Conservation (phyloP, 2,329 filamentous ascomycete genomes). For the Trichophyton mentagrophytes region DNA sequence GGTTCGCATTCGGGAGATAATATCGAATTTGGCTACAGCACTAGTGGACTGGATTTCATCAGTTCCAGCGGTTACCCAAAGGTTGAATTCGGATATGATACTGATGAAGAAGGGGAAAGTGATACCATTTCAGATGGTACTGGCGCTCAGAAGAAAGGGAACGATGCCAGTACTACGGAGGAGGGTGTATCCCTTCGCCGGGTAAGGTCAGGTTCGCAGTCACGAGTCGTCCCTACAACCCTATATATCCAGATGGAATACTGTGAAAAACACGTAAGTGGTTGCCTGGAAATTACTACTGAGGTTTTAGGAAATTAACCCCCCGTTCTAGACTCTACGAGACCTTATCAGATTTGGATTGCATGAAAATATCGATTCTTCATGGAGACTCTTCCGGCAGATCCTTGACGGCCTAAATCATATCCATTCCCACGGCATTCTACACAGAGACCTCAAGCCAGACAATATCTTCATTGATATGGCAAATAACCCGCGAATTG, state of each 20-base stretch:
- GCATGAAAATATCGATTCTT: constrained; percentile 59
- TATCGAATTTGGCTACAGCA: constrained; percentile 56
- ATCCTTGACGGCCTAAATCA: constrained; percentile 80
- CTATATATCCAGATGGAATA: constrained; percentile 99
- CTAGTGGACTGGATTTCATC: constrained; percentile 81
- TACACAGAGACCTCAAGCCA: constrained; percentile 90
- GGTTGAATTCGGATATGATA: constrained; percentile 61
- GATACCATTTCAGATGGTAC: constrained; percentile 26
- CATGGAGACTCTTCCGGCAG: constrained; percentile 84
- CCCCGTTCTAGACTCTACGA: constrained; percentile 53
- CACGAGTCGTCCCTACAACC: constrained; percentile 52
- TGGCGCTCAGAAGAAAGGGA: constrained; percentile 4
- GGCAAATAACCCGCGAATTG: constrained; percentile 82
- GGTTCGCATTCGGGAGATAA: constrained; percentile 18
- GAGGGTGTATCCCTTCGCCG: constrained; percentile 27
- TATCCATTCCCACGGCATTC: constrained; percentile 81
- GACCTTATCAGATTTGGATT: constrained; percentile 72
- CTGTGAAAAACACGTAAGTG: constrained; percentile 67
- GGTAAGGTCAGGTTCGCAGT: constrained; percentile 36
- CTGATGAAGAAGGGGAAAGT: constrained; percentile 31
- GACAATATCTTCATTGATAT: constrained; percentile 96
- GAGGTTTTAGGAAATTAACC: constrained; percentile 6
- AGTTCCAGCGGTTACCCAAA: constrained; percentile 68
- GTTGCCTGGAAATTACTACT: not conserved
- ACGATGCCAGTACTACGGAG: constrained; percentile 15